Conservation (phyloP, 164 flowering plant genomes). For the Vitis amurensis region DNA sequence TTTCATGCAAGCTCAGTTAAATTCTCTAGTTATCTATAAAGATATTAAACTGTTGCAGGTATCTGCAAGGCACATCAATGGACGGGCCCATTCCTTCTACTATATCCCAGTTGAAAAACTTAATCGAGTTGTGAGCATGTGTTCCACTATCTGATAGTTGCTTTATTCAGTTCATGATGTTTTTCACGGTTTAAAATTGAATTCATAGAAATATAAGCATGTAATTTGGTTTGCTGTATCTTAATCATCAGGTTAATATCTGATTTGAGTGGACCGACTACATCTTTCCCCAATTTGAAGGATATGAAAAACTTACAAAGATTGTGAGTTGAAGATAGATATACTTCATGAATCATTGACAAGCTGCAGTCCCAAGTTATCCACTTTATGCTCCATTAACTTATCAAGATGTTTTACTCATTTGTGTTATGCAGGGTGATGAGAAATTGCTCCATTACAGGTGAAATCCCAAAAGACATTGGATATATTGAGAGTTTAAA, state of each 20-base stretch:
- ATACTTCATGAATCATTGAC: background rate
- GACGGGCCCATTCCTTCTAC: constrained; percentile 79
- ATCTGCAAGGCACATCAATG: constrained; percentile 82
- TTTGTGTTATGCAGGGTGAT: constrained; percentile 44
- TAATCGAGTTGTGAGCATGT: constrained; percentile 51
- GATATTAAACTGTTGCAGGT: constrained; percentile 35
- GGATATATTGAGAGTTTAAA: constrained; percentile 32
- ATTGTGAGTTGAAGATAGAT: constrained; percentile 53
- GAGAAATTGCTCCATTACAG: constrained; percentile 68
- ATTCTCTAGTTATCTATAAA: background rate
- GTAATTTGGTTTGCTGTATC: constrained; percentile 6
- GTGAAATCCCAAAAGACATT: constrained; percentile 53
- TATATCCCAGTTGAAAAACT: constrained; percentile 47
- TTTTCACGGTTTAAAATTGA: background rate
- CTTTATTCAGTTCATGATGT: background rate
- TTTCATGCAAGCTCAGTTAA: too few species aligned
- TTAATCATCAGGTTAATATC: constrained; percentile 65
- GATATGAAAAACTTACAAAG: constrained; percentile 28
- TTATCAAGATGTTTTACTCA: background rate
- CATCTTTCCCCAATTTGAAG: constrained; percentile 50
- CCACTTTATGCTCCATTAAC: background rate
- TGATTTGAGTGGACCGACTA: constrained; percentile 57
- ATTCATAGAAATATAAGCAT: background rate
- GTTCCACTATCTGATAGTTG: background rate
- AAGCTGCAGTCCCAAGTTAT: background rate